phyloP scores from a whole-genome alignment of 768 basidiomycete species.

The Phylloporus sp. region DNA sequence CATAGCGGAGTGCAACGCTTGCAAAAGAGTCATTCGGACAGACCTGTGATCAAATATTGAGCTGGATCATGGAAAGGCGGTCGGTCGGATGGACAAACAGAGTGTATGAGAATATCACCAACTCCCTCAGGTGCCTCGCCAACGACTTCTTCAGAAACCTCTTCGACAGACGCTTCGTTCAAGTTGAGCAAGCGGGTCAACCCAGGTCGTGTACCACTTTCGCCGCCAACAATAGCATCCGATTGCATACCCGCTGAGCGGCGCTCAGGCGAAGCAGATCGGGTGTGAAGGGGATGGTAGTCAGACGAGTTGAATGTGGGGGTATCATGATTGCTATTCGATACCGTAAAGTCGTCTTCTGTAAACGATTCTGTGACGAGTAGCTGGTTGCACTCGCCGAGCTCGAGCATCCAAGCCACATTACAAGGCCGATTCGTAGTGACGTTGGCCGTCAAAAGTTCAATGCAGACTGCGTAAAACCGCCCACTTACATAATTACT shows the following conservation, averaged over 20 bases:
- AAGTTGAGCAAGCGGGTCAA: background rate
- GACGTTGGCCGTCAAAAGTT: background rate
- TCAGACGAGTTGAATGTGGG: background rate
- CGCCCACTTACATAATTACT: slow-evolving; percentile 8
- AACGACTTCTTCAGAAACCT: background rate
- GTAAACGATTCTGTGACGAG: slow-evolving; percentile 18
- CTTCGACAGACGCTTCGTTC: background rate
- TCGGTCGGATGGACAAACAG: slow-evolving; percentile 11
- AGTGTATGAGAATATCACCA: slow-evolving; percentile 10
- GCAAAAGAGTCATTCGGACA: slow-evolving; percentile 74
- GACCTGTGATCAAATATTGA: slow-evolving; percentile 44
- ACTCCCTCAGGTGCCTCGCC: background rate
- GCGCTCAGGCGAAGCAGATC: slow-evolving; percentile 5
- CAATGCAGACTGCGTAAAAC: background rate
- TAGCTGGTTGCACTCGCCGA: slow-evolving; percentile 22
- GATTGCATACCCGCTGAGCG: background rate
- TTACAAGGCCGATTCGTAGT: slow-evolving; percentile 4
- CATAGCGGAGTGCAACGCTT: slow-evolving; percentile 86
- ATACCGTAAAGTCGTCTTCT: slow-evolving; percentile 1
- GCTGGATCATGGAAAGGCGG: background rate
- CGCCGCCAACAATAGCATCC: background rate
- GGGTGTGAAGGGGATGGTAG: slow-evolving; percentile 16
- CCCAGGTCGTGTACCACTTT: slow-evolving; percentile 5
- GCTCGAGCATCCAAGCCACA: slow-evolving; percentile 27
- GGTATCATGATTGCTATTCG: background rate